A percentile compares a stretch with the other conserved stretches of the same genome.
Evolutionary conservation across 2,329 filamentous ascomycete species (phyloP).

Genomic region (Penicillium hordei): DNA sequence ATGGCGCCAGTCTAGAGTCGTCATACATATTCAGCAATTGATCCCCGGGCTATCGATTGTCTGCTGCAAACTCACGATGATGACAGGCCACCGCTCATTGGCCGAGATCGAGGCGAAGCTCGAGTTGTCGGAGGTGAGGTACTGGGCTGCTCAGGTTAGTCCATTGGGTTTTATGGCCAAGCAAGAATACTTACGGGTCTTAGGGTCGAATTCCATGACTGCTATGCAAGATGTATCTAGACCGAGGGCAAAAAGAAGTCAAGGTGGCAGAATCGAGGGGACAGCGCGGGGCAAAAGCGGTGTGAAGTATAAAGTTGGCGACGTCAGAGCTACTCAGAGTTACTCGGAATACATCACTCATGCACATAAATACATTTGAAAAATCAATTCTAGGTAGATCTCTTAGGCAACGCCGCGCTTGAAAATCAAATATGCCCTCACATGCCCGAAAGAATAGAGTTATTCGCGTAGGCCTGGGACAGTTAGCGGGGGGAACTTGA

Average conservation of each 20-base stretch:
- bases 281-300: conserved; percentile 25
- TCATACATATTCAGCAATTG: conserved; percentile 11
- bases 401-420: conserved; percentile 28
- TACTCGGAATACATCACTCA: conserved; percentile 6
- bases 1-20: conserved; percentile 75
- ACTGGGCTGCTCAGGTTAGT: conserved; percentile 59
- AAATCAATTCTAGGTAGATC: conserved; percentile 21
- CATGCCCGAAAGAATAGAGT: conserved; percentile 74
- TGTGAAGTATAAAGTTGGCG: conserved; percentile 8
- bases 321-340: conserved; percentile 7
- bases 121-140: conserved; percentile 73
- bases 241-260: conserved; percentile 18
- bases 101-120: conserved; percentile 89
- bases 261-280: conserved; percentile 14
- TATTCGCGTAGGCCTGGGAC: conserved; percentile 75
- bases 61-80: conserved; percentile 63
- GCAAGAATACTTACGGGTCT: conserved; percentile 60
- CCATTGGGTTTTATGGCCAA: neutral
- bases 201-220: conserved; percentile 71
- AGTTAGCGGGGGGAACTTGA: conserved; percentile 7
- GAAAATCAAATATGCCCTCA: conserved; percentile 43
- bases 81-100: conserved; percentile 86
- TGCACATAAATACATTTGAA: conserved; percentile 20
- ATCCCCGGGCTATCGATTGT: neutral
- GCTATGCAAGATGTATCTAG: conserved; percentile 15